phyloP scores from a whole-genome alignment of 208 protist genomes.

The Wallacemonas sp. region DNA sequence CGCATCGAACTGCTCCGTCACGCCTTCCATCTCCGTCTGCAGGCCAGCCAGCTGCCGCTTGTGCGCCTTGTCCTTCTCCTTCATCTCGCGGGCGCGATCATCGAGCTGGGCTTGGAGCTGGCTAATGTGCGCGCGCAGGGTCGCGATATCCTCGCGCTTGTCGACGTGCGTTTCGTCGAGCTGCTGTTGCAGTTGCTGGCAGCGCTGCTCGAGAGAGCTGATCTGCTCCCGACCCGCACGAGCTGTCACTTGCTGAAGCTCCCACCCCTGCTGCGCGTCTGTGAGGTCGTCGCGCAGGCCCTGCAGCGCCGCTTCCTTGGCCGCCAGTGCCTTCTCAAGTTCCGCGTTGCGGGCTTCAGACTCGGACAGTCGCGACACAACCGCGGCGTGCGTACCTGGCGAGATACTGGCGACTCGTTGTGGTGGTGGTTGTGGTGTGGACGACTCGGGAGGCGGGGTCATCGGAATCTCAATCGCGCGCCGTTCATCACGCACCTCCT shows the following conservation, averaged over 20 bases:
- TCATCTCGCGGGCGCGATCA: conserved; percentile 12
- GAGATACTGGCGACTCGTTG: neutral
- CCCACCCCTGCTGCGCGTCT: neutral
- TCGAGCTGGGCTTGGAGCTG: conserved; percentile 38
- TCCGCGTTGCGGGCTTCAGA: conserved; percentile 7
- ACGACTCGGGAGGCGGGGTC: too few species aligned
- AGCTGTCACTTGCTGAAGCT: neutral
- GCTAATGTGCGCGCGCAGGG: conserved; percentile 38
- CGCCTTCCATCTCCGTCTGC: conserved; percentile 39
- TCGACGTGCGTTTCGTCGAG: conserved; percentile 32
- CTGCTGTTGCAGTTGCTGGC: conserved; percentile 34
- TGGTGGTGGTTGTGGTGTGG: conserved; percentile 3
- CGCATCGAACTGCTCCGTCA: conserved; percentile 41
- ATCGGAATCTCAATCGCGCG: neutral
- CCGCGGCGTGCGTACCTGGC: neutral
- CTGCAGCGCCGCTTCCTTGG: conserved; percentile 26
- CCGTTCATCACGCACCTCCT: neutral
- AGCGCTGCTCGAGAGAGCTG: conserved; percentile 11
- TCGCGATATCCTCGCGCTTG: conserved; percentile 29
- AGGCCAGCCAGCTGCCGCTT: conserved; percentile 36
- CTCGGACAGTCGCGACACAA: conserved; percentile 4
- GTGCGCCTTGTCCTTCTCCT: conserved; percentile 33
- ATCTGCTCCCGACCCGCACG: neutral
- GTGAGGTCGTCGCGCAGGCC: neutral
- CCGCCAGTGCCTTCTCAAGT: conserved; percentile 15